Evolutionary conservation across 208 protist genomes (phyloP).

Genomic region (Leishmania aethiopica): DNA sequence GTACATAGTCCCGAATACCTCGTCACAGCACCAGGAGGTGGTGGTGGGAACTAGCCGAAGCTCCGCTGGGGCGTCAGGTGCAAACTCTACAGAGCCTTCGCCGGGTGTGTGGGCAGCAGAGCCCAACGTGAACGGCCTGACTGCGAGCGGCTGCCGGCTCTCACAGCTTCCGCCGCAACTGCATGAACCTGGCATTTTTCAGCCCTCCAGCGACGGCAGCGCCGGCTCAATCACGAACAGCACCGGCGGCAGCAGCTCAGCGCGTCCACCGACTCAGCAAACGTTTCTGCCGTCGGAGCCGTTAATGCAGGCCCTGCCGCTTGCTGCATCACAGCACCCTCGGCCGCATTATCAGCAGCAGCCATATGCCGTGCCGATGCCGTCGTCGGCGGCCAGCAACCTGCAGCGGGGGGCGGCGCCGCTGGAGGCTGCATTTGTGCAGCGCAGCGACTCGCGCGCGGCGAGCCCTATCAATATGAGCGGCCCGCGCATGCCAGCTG

Average conservation of each 20-base stretch:
- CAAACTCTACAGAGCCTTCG: neutral
- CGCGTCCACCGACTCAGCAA: slow-evolving; percentile 14
- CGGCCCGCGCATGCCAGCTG: slow-evolving; percentile 21
- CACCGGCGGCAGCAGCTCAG: slow-evolving; percentile 19
- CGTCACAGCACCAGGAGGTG: slow-evolving; percentile 8
- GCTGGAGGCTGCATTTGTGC: slow-evolving; percentile 1
- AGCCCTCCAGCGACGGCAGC: slow-evolving; percentile 20
- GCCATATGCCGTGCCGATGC: slow-evolving; percentile 25
- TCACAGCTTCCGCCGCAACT: neutral
- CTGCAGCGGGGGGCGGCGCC: slow-evolving; percentile 6
- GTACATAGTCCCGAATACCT: neutral
- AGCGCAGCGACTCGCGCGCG: neutral
- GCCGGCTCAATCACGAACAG: slow-evolving; percentile 4
- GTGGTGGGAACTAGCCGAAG: neutral
- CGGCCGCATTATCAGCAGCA: slow-evolving; percentile 16
- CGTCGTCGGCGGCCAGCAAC: slow-evolving; percentile 2
- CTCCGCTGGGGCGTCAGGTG: neutral
- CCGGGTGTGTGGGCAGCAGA: neutral
- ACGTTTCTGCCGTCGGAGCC: slow-evolving; percentile 18
- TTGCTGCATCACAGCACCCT: neutral
- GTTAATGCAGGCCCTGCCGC: slow-evolving; percentile 9
- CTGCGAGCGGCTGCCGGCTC: neutral
- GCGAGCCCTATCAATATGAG: slow-evolving; percentile 6
- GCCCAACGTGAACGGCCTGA: neutral
- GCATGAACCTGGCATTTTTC: slow-evolving; percentile 9